These are phyloP conservation scores for Aquilaria malaccensis DNA, from an alignment of 345 rosid genomes.

Conservation along the genomic window DNA sequence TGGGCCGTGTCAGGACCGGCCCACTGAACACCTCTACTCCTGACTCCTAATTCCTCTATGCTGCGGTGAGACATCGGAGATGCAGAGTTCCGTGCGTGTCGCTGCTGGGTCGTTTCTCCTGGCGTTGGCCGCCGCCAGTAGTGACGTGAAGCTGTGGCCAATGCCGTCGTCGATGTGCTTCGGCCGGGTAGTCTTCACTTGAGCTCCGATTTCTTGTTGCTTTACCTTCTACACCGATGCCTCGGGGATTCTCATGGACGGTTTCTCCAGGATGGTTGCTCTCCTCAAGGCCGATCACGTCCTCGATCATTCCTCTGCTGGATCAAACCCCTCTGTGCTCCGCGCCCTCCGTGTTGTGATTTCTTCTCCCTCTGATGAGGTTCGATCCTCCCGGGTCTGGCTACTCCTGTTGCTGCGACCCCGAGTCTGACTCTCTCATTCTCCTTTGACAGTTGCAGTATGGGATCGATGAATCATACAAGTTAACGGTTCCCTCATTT, in stretches of 20 bases:
- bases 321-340: slow-evolving; percentile 26
- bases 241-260: slow-evolving; percentile 43
- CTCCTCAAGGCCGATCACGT: slow-evolving; percentile 33
- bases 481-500: slow-evolving; percentile 38
- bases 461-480: slow-evolving; percentile 63
- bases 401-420: neutral
- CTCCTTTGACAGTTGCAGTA: slow-evolving; percentile 42
- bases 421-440: neutral
- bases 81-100: too few species aligned
- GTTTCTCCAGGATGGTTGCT: slow-evolving; percentile 43
- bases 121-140: slow-evolving; percentile 9
- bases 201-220: slow-evolving; percentile 29
- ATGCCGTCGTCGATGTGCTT: slow-evolving; percentile 34
- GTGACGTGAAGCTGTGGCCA: slow-evolving; percentile 46
- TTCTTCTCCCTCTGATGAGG: slow-evolving; percentile 40
- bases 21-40: too few species aligned
- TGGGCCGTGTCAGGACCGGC: too few species aligned
- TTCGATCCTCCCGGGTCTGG: slow-evolving; percentile 4
- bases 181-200: slow-evolving; percentile 33
- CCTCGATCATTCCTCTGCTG: slow-evolving; percentile 26
- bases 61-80: too few species aligned
- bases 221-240: slow-evolving; percentile 27
- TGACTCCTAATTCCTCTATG: too few species aligned
- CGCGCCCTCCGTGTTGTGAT: slow-evolving; percentile 35
- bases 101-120: slow-evolving; percentile 8